Evolutionary conservation across 305 asterid species (phyloP).

Genomic region (Fraxinus paxiana): DNA sequence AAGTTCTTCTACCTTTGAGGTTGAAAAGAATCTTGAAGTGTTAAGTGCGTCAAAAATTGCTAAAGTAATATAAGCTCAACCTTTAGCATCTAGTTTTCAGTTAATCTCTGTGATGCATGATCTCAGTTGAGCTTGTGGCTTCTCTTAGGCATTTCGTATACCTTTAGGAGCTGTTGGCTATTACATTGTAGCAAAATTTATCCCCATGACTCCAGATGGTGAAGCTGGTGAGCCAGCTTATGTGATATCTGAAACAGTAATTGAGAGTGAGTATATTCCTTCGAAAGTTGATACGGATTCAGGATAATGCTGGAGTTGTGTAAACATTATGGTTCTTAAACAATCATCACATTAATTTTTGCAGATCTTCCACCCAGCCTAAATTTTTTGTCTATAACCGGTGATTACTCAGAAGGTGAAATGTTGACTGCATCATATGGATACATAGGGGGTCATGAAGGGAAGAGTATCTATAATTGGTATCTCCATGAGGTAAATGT

Average conservation of each 20-base stretch:
- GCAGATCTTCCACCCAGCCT: slow-evolving; percentile 98
- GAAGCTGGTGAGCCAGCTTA: slow-evolving; percentile 94
- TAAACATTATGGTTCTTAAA: slow-evolving; percentile 1
- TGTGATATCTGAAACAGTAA: slow-evolving; percentile 64
- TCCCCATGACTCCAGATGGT: slow-evolving; percentile 97
- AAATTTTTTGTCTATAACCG: slow-evolving; percentile 84
- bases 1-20: slow-evolving; percentile 55
- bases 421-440: slow-evolving; percentile 92
- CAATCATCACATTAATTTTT: slow-evolving; percentile 9
- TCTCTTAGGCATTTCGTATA: slow-evolving; percentile 73
- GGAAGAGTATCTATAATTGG: slow-evolving; percentile 83
- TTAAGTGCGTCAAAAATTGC: slow-evolving; percentile 86
- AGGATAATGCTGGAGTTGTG: not conserved
- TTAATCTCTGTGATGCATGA: slow-evolving; percentile 16
- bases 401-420: slow-evolving; percentile 85
- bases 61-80: slow-evolving; percentile 46
- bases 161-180: slow-evolving; percentile 95
- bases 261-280: slow-evolving; percentile 62
- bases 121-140: slow-evolving; percentile 22
- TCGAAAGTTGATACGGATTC: slow-evolving; percentile 11
- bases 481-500: slow-evolving; percentile 74
- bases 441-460: slow-evolving; percentile 97
- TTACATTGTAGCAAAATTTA: slow-evolving; percentile 74
- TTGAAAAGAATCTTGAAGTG: slow-evolving; percentile 75
- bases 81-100: slow-evolving; percentile 17